phyloP scores from a whole-genome alignment of 73 alveolate genomes.

The Breviolum minutum region DNA sequence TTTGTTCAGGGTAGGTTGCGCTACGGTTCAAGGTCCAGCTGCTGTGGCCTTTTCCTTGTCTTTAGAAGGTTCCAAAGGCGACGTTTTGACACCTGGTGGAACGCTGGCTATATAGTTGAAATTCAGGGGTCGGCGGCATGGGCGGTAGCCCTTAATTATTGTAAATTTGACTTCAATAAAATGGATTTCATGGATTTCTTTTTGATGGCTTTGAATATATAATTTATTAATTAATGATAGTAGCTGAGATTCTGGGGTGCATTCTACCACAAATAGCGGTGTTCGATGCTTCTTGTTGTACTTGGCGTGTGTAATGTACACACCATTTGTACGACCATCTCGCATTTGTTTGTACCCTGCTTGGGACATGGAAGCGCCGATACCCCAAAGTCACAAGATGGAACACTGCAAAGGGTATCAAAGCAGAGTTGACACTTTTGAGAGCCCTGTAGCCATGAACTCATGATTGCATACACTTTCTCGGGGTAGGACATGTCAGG shows the following conservation, averaged over 20 bases:
- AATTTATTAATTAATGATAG: too few species aligned
- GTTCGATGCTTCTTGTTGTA: background rate
- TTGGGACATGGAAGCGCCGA: conserved; percentile 8
- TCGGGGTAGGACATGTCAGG: background rate
- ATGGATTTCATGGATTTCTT: too few species aligned
- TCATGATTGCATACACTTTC: background rate
- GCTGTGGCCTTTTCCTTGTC: too few species aligned
- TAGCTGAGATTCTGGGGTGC: background rate
- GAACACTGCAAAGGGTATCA: background rate
- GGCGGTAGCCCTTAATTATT: too few species aligned
- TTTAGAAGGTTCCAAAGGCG: too few species aligned
- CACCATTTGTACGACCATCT: background rate
- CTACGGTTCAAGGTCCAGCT: too few species aligned
- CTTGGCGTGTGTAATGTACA: conserved; percentile 27
- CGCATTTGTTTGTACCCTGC: background rate
- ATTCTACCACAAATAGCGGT: background rate
- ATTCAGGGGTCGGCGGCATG: too few species aligned
- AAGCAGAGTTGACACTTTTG: background rate
- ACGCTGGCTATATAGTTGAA: too few species aligned
- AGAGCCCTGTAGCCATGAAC: background rate
- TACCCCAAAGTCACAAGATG: background rate
- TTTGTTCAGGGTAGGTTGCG: too few species aligned
- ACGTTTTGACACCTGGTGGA: too few species aligned
- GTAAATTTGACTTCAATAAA: too few species aligned
- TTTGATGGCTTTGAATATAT: too few species aligned